These are phyloP conservation scores for Daldinia bambusicola DNA, from an alignment of 495 filamentous ascomycete species.

Conservation along the genomic window DNA sequence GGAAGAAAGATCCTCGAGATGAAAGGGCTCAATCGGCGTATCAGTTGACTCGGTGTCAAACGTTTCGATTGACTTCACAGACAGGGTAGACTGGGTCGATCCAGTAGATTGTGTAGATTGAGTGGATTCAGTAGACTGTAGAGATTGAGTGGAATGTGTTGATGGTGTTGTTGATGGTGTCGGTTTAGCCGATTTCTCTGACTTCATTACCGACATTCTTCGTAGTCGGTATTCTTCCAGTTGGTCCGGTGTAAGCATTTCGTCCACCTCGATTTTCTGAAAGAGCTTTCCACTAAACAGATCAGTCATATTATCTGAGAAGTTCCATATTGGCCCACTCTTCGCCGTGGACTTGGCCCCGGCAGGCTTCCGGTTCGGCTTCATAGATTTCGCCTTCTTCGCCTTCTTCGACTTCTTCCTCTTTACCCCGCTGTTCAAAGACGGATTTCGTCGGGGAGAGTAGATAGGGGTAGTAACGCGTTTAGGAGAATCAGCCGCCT, in stretches of 20 bases:
- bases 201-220: constrained; percentile 46
- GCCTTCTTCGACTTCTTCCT: constrained; percentile 57
- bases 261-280: constrained; percentile 59
- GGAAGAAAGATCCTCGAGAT: constrained; percentile 49
- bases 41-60: constrained; percentile 45
- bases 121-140: background rate
- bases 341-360: constrained; percentile 47
- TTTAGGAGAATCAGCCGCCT: background rate
- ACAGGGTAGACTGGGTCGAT: background rate
- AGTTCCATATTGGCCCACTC: constrained; percentile 55
- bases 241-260: constrained; percentile 62
- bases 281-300: constrained; percentile 58
- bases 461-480: constrained; percentile 16
- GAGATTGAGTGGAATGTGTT: background rate
- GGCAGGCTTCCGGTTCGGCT: constrained; percentile 42
- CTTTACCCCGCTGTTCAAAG: constrained; percentile 43
- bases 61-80: constrained; percentile 40
- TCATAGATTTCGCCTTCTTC: constrained; percentile 43
- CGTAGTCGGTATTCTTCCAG: constrained; percentile 51
- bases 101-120: background rate
- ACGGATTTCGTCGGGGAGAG: constrained; percentile 23
- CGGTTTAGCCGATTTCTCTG: constrained; percentile 15
- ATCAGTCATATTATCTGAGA: constrained; percentile 61
- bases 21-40: constrained; percentile 52
- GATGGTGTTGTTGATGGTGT: no score